phyloP scores from a whole-genome alignment of 805 yeast genomes.

The Nakazawaea wickerhamii region DNA sequence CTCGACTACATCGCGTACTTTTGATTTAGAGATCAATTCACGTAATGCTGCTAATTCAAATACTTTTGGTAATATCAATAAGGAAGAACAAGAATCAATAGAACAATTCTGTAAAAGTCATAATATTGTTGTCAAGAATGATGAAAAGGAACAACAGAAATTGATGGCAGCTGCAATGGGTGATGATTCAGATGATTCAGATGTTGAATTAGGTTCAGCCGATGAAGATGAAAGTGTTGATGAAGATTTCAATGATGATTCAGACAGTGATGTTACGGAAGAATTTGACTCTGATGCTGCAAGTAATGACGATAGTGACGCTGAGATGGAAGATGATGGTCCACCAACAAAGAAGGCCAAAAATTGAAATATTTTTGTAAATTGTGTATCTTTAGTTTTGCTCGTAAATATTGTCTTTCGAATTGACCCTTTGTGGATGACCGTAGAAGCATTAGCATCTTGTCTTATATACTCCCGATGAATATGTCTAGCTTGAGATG shows the following conservation, averaged over 20 bases:
- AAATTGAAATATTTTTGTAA: conserved; percentile 6
- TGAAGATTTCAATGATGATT: conserved; percentile 71
- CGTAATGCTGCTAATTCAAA: conserved; percentile 65
- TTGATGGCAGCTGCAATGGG: conserved; percentile 74
- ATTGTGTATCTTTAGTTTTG: not conserved
- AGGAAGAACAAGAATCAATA: conserved; percentile 80
- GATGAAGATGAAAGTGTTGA: conserved; percentile 77
- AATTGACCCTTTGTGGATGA: no score
- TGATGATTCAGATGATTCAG: conserved; percentile 48
- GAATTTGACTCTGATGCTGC: conserved; percentile 66
- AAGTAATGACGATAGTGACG: conserved; percentile 23
- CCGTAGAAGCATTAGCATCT: no score
- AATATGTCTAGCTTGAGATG: no score
- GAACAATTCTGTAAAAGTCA: conserved; percentile 74
- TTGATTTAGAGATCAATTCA: conserved; percentile 79
- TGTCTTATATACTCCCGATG: no score
- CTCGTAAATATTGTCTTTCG: no score
- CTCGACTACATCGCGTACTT: conserved; percentile 79
- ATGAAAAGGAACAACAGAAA: conserved; percentile 81
- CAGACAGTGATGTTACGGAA: conserved; percentile 73
- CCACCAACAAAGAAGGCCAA: conserved; percentile 25
- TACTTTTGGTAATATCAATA: conserved; percentile 80
- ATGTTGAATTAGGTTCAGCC: conserved; percentile 61
- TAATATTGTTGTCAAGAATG: conserved; percentile 78
- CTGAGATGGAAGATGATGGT: conserved; percentile 19